Percentiles rank a stretch among this genome's conserved stretches.
Conservation (phyloP, 257 asterid species). For the Plectranthus barbatus region DNA sequence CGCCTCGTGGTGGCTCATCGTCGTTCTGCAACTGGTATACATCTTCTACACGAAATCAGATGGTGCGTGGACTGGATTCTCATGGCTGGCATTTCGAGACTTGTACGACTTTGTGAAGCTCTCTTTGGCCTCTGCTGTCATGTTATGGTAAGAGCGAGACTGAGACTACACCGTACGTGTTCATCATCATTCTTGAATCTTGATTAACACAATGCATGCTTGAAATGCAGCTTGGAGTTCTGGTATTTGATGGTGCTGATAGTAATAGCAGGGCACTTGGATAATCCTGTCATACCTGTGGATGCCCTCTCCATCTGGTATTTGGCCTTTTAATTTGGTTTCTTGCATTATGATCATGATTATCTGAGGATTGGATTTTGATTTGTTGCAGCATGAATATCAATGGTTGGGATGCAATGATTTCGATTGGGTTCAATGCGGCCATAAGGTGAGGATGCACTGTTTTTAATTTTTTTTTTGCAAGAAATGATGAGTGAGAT, state of each 20-base stretch:
- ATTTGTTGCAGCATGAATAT: conserved; percentile 71
- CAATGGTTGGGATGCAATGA: conserved; percentile 74
- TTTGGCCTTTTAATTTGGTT: neutral
- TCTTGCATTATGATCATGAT: no score
- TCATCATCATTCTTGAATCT: neutral
- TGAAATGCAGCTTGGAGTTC: conserved; percentile 81
- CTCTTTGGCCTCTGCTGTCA: conserved; percentile 71
- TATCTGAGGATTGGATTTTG: no score
- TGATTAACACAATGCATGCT: neutral
- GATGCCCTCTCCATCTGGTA: conserved; percentile 93
- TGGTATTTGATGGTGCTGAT: conserved; percentile 74
- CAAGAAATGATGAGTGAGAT: no score
- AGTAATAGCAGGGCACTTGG: conserved; percentile 66
- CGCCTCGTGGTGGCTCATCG: conserved; percentile 65
- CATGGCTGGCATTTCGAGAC: conserved; percentile 66
- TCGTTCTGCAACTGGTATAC: conserved; percentile 41
- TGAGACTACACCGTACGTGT: neutral
- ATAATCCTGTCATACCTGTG: conserved; percentile 61
- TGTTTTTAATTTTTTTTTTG: neutral
- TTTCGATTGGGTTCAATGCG: conserved; percentile 75
- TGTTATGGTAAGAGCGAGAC: conserved; percentile 47
- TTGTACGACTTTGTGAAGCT: conserved; percentile 56
- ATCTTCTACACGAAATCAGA: conserved; percentile 49
- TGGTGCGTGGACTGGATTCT: conserved; percentile 83
- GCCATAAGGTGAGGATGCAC: conserved; percentile 51